Conservation (phyloP, 768 basidiomycete species). For the Calocybe cyanea region DNA sequence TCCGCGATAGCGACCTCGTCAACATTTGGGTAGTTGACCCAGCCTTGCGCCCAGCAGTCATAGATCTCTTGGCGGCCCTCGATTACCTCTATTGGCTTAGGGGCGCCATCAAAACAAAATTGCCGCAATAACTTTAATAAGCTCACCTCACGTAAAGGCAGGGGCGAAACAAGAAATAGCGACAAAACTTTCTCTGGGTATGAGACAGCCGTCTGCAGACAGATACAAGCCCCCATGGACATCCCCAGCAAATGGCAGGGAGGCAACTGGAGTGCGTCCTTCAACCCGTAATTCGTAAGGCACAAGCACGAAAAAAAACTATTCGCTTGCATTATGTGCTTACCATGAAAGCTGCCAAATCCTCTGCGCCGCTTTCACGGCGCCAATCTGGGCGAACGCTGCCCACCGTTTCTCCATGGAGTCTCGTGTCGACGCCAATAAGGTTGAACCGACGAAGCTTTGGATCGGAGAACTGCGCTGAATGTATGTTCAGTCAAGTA, state of each 20-base stretch:
- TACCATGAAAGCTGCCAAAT: constrained; percentile 34
- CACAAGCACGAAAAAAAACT: neutral
- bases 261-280: constrained; percentile 34
- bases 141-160: constrained; percentile 30
- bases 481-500: neutral
- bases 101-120: neutral
- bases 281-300: neutral
- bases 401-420: constrained; percentile 29
- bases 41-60: constrained; percentile 11
- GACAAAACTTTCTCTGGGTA: constrained; percentile 32
- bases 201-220: constrained; percentile 28
- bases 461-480: constrained; percentile 30
- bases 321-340: constrained; percentile 2
- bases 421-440: constrained; percentile 28
- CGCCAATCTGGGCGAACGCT: constrained; percentile 22
- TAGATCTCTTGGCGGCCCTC: constrained; percentile 32
- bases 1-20: constrained; percentile 7
- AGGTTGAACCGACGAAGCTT: constrained; percentile 35
- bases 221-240: constrained; percentile 32
- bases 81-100: constrained; percentile 27
- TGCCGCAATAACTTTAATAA: neutral
- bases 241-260: constrained; percentile 35
- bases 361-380: constrained; percentile 28
- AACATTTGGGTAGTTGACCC: neutral
- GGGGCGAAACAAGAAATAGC: constrained; percentile 31